Evolutionary conservation across 2,329 filamentous ascomycete species (phyloP).

Genomic region (Alternaria sp.): DNA sequence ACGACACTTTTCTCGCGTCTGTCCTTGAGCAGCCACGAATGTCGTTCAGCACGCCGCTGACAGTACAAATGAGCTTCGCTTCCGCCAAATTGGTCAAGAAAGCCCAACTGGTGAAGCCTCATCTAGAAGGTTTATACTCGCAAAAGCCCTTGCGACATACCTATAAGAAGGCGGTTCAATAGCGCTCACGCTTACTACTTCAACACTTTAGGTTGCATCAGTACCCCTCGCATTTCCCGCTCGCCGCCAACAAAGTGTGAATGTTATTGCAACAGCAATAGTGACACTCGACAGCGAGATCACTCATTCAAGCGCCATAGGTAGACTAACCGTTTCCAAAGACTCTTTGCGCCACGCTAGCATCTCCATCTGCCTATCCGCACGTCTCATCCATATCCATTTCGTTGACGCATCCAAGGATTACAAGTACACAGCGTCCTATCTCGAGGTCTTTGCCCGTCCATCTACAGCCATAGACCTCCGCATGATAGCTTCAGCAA

Average conservation of each 20-base stretch:
- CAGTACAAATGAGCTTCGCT: slow-evolving; percentile 1
- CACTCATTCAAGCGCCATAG: slow-evolving; percentile 1
- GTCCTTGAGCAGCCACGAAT: slow-evolving; percentile 33
- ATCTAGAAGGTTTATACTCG: not conserved
- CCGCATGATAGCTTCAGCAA: not conserved
- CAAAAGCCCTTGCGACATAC: not conserved
- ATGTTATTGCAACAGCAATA: not conserved
- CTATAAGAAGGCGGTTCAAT: not conserved
- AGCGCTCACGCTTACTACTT: not conserved
- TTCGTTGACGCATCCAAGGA: slow-evolving; percentile 6
- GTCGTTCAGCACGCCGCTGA: slow-evolving; percentile 8
- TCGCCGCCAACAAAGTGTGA: not conserved
- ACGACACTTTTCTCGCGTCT: slow-evolving; percentile 47
- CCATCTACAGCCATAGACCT: not conserved
- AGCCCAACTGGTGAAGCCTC: not conserved
- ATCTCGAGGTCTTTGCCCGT: not conserved
- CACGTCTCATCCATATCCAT: slow-evolving; percentile 4
- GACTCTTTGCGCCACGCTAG: slow-evolving; percentile 3
- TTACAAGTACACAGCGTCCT: slow-evolving; percentile 1
- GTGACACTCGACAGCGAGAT: slow-evolving; percentile 1
- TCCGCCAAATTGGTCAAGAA: not conserved
- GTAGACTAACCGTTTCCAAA: slow-evolving; percentile 1
- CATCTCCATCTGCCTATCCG: slow-evolving; percentile 2
- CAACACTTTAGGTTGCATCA: not conserved
- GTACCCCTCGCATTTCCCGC: not conserved